Base-by-base conservation (phyloP, 345 rosid species). In the Excoecaria cochinchinensis region DNA sequence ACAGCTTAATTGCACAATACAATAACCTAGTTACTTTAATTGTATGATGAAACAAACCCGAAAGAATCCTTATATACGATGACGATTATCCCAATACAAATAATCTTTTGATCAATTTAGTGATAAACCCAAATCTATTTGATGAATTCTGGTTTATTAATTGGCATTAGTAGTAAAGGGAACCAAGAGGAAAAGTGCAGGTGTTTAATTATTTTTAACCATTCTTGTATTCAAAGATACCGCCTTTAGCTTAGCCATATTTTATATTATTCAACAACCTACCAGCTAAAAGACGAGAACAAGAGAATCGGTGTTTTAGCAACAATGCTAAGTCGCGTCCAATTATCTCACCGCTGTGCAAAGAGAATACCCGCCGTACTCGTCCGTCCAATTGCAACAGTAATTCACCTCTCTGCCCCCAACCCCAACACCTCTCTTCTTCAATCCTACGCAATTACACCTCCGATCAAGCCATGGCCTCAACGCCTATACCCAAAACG, bases 391-490 rank as follows among this genome's bases (percentile, higher is more conserved):
- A 44, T 68, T 59, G 19, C 70, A 72, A 17, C 67, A 19, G 70
- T n/a, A 61, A 68, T 69, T 52, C 57, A 17, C 19, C 10, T 70
- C 15, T 72, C 76, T 72, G n/a, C 76, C 67, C 51, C 59, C 36
- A 61, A 25, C 9, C 52, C 64, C 24, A 48, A 38, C 17, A 31
- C 42, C 53, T 38, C 81, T 31, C 84, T 83, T 57, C 79, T 70
- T n/a, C 64, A 82, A 72, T 84, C 87, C 60, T 83, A 73, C 84
- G 84, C 81, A 1, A 90, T 88, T 48, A 85, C 89, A 0, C 98
- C 97, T 0, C 98, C 97, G 70, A 86, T 94, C 82, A 89, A 85
- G 80, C 93, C 89, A 8, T 94, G 98, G 98, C 98, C 98, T 6
- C 83, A 85, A 73, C 85, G 85, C 74, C 96, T 94, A 71, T 84